Conservation (phyloP, 108 stramenopile species). For the Nitzschia sp. region DNA sequence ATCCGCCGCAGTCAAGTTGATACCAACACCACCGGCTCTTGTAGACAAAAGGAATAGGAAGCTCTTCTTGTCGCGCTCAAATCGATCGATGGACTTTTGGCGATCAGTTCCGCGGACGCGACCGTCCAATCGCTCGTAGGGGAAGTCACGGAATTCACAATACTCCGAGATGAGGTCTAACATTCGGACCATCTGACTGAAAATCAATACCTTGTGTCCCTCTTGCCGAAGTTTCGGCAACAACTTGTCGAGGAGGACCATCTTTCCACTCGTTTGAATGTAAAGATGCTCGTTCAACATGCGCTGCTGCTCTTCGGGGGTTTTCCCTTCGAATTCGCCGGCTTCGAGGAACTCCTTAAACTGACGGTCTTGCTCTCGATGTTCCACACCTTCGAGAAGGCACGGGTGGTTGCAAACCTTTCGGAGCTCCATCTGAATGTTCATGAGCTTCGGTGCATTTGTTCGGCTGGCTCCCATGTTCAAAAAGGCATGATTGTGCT, state of each 20-base stretch:
- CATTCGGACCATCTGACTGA: constrained; percentile 97
- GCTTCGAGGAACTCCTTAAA: constrained; percentile 65
- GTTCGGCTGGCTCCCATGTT: constrained; percentile 75
- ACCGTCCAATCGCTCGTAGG: constrained; percentile 88
- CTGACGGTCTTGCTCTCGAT: constrained; percentile 87
- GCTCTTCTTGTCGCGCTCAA: constrained; percentile 84
- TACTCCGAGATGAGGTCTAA: constrained; percentile 96
- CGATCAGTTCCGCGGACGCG: constrained; percentile 93
- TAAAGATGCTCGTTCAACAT: constrained; percentile 84
- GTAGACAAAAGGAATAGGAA: constrained; percentile 93
- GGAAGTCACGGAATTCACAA: constrained; percentile 87
- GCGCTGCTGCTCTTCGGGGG: constrained; percentile 75
- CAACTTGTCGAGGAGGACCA: constrained; percentile 99
- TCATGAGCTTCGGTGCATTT: constrained; percentile 93
- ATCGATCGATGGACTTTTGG: constrained; percentile 98
- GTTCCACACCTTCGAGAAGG: constrained; percentile 93
- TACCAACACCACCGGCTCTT: constrained; percentile 93
- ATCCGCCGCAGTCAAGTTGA: constrained; percentile 98
- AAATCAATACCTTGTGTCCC: constrained; percentile 97
- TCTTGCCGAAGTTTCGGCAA: constrained; percentile 94
- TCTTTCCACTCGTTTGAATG: constrained; percentile 93
- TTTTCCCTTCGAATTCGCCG: constrained; percentile 72
- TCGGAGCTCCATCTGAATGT: constrained; percentile 99
- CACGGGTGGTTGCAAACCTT: constrained; percentile 99
- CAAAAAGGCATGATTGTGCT: constrained; percentile 95